Conservation (phyloP, 257 asterid species). For the Parsonsia alboflavescens region DNA sequence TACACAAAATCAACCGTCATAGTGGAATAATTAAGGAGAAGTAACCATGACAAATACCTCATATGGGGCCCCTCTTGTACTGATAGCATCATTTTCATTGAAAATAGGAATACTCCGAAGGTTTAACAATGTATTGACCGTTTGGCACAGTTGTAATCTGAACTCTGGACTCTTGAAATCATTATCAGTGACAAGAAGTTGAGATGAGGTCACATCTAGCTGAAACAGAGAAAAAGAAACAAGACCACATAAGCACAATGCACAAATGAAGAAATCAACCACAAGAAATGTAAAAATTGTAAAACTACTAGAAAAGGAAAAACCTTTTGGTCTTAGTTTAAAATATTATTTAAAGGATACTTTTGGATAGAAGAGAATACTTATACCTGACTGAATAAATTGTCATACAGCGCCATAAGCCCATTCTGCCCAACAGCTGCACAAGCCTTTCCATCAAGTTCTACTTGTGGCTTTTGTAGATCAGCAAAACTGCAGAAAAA, state of each 20-base stretch:
- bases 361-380: background rate
- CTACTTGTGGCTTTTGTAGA: slow-evolving; percentile 63
- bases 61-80: slow-evolving; percentile 81
- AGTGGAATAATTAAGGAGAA: slow-evolving; percentile 9
- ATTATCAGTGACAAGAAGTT: slow-evolving; percentile 76
- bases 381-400: slow-evolving; percentile 55
- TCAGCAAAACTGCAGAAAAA: slow-evolving; percentile 45
- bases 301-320: background rate
- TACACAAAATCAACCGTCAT: background rate
- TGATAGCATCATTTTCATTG: slow-evolving; percentile 86
- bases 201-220: slow-evolving; percentile 80
- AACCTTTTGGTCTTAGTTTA: background rate
- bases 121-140: slow-evolving; percentile 56
- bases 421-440: slow-evolving; percentile 80
- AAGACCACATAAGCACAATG: background rate
- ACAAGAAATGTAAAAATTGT: background rate
- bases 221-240: slow-evolving; percentile 24
- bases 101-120: slow-evolving; percentile 73
- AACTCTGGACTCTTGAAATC: slow-evolving; percentile 71
- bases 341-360: background rate
- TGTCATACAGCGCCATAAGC: slow-evolving; percentile 63
- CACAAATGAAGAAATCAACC: background rate
- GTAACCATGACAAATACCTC: slow-evolving; percentile 32
- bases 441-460: slow-evolving; percentile 64
- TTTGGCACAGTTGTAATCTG: slow-evolving; percentile 59